These are phyloP conservation scores for Euphorbia celastroides DNA, from an alignment of 441 rosid genomes.

Conservation along the genomic window DNA sequence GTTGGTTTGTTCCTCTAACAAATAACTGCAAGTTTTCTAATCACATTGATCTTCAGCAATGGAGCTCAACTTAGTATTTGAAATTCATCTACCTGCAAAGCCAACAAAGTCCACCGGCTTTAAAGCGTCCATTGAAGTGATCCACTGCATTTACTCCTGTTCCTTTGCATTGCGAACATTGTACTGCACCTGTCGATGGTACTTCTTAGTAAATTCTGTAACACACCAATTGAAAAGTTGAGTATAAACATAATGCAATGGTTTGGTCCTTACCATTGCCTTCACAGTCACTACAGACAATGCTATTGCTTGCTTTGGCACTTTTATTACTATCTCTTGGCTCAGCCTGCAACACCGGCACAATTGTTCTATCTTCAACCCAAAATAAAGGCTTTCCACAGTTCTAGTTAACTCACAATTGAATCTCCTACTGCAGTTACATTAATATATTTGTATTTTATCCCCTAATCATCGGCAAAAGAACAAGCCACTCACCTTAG, in stretches of 20 bases:
- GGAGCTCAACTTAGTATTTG: background rate
- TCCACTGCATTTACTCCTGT: constrained; percentile 75
- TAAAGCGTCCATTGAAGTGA: constrained; percentile 83
- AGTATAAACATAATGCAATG: background rate
- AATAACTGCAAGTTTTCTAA: too few species aligned
- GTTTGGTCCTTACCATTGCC: constrained; percentile 61
- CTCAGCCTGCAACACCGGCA: constrained; percentile 54
- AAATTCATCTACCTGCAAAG: constrained; percentile 99
- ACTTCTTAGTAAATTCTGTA: background rate
- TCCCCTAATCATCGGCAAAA: background rate
- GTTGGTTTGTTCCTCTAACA: too few species aligned
- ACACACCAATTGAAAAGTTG: background rate
- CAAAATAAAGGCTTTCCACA: background rate
- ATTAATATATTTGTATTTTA: background rate
- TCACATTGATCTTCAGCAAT: too few species aligned
- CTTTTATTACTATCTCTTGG: constrained; percentile 34
- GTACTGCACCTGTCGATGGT: constrained; percentile 41
- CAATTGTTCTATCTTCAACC: constrained; percentile 7
- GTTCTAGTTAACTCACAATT: too few species aligned
- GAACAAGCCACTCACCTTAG: constrained; percentile 42
- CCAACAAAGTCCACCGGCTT: constrained; percentile 91
- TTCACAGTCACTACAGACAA: constrained; percentile 71
- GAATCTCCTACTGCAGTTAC: background rate
- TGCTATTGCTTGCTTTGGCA: constrained; percentile 49
- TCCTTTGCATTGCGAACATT: constrained; percentile 76